Base-by-base conservation (phyloP, 2,329 filamentous ascomycete genomes). In the Claviceps monticola region DNA sequence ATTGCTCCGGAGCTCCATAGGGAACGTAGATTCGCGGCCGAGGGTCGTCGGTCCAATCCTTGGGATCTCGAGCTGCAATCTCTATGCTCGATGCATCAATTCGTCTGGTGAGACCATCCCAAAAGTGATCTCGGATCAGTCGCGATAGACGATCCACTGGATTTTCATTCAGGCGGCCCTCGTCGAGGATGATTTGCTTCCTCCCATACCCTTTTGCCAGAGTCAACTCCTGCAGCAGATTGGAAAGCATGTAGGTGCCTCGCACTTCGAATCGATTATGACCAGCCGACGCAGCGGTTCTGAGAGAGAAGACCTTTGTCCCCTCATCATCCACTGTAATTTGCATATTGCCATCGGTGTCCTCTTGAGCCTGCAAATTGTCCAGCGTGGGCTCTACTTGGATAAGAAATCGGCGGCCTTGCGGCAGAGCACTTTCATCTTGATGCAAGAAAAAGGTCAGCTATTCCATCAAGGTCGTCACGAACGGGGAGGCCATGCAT, bases 321-420 rank as follows among this genome's bases (percentile, higher is more conserved):
- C 93, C 93, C 57, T 80, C 79, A 69, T 98, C 93, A 64, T 97
- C 93, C 60, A 97, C 95, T 34, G 93, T 98, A 66, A 98, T 98
- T 68, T 97, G 90, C 75, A 88, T 87, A 68, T 98, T 96, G 52
- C 80, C 75, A 68, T 98, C 90, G 34, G 90, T 94, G 63, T 98
- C 93, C 67, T 98, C 93, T 58, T 91, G 85, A 39, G 81, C 80
- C 55, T 88, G 75, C 45, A 98, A 75, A 54, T 79, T 83, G 62
- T 89, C 78, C 53, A 95, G 76, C 0, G 90, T 96, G 21, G 80
- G 74, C 48, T 95, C 85, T 61, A 97, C 90, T 60, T 93, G 80
- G 65, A 97, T 82, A 39, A 95, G 76, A 68, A 95, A 95, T 59
- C 84, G 84, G 55, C 88, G 86, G 53, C 69, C 66, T 52, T 85